A percentile compares a stretch with the other conserved stretches of the same genome.
phyloP scores from a whole-genome alignment of 2,329 filamentous ascomycete species.

The Lecanicillium sp. region DNA sequence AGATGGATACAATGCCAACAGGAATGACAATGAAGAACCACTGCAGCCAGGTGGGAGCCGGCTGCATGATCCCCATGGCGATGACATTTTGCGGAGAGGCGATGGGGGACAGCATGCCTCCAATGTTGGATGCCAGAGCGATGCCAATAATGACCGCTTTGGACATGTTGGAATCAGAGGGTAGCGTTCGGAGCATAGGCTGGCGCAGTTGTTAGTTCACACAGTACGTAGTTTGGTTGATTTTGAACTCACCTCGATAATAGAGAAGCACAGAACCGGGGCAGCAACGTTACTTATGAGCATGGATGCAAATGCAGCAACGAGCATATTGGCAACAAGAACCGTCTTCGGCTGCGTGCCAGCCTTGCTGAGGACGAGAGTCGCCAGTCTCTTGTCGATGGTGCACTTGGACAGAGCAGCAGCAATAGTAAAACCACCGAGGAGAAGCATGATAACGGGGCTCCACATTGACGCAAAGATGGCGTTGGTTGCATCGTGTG shows the following conservation, averaged over 20 bases:
- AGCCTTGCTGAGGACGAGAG: constrained; percentile 91
- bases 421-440: constrained; percentile 92
- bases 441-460: constrained; percentile 93
- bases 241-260: constrained; percentile 68
- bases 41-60: constrained; percentile 81
- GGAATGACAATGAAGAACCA: constrained; percentile 98
- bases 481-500: constrained; percentile 72
- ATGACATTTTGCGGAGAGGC: constrained; percentile 97
- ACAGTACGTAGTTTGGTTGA: no score
- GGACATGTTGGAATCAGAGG: constrained; percentile 83
- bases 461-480: constrained; percentile 98
- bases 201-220: no score
- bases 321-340: constrained; percentile 95
- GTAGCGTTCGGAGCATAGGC: constrained; percentile 90
- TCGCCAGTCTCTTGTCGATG: constrained; percentile 95
- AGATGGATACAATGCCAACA: constrained; percentile 79
- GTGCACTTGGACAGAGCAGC: constrained; percentile 94
- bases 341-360: constrained; percentile 85
- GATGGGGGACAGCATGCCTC: constrained; percentile 92
- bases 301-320: constrained; percentile 96
- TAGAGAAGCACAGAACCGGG: constrained; percentile 92
- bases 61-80: constrained; percentile 90
- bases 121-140: constrained; percentile 89
- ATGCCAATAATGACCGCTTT: constrained; percentile 94
- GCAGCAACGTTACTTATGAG: constrained; percentile 98